A percentile compares a stretch with the other conserved stretches of the same genome.
These are phyloP conservation scores for Dactylellina parvicollis DNA, from an alignment of 2,329 filamentous ascomycete genomes.

Conservation along the genomic window DNA sequence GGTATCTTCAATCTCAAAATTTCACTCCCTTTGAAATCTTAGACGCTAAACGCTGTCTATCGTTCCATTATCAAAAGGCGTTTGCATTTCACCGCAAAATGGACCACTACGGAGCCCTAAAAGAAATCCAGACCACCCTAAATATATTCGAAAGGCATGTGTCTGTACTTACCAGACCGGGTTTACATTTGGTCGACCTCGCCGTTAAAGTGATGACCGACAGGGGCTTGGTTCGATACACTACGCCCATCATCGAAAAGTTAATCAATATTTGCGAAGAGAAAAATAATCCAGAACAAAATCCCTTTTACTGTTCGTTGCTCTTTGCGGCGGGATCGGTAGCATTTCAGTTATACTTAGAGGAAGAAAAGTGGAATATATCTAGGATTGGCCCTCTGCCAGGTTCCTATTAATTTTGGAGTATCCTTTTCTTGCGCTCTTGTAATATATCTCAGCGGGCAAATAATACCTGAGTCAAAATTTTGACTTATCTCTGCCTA, in stretches of 20 bases:
- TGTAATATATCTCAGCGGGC: not conserved
- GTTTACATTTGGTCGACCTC: not conserved
- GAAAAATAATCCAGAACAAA: slow-evolving; percentile 7
- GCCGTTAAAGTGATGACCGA: slow-evolving; percentile 3
- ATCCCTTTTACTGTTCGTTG: slow-evolving; percentile 11
- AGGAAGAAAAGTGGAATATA: slow-evolving; percentile 1
- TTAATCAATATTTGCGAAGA: slow-evolving; percentile 19
- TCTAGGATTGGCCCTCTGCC: slow-evolving; percentile 2
- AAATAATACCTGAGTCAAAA: not conserved
- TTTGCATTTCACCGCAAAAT: too few relatives aligned
- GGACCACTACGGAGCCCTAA: too few relatives aligned
- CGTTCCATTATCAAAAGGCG: too few relatives aligned
- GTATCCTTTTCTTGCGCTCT: not conserved
- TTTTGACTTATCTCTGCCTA: too few relatives aligned
- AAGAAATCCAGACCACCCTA: too few relatives aligned
- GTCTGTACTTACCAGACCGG: too few relatives aligned
- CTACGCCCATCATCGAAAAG: slow-evolving; percentile 11
- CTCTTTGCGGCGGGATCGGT: slow-evolving; percentile 14
- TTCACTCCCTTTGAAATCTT: too few relatives aligned
- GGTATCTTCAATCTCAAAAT: too few relatives aligned
- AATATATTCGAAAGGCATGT: too few relatives aligned
- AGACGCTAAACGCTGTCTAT: too few relatives aligned
- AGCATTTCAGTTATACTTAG: slow-evolving; percentile 10
- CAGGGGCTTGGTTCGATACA: slow-evolving; percentile 19
- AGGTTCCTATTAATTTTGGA: not conserved